A percentile compares a stretch with the other conserved stretches of the same genome.
phyloP scores from a whole-genome alignment of 768 basidiomycete species.

The Phylloporus scabripes region DNA sequence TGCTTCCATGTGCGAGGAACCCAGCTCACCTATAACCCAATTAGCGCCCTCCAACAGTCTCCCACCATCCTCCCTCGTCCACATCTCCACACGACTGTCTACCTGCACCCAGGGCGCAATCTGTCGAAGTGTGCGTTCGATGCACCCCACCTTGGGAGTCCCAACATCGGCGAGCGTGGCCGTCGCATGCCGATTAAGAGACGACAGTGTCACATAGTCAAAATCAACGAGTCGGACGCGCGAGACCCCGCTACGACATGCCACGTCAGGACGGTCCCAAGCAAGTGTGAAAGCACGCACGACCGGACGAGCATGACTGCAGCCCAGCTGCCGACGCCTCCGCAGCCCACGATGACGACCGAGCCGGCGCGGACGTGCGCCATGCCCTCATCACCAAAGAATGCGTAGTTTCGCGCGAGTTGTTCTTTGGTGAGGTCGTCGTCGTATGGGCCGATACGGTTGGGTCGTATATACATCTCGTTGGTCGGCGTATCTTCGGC shows the following conservation, averaged over 20 bases:
- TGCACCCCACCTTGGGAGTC: slow-evolving; percentile 80
- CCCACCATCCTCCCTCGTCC: slow-evolving; percentile 79
- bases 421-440: slow-evolving; percentile 86
- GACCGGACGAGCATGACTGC: slow-evolving; percentile 91
- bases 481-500: slow-evolving; percentile 6
- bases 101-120: slow-evolving; percentile 86
- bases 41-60: slow-evolving; percentile 74
- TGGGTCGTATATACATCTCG: slow-evolving; percentile 16
- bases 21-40: slow-evolving; percentile 82
- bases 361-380: slow-evolving; percentile 60
- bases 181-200: slow-evolving; percentile 91
- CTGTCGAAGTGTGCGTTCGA: slow-evolving; percentile 61
- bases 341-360: slow-evolving; percentile 90
- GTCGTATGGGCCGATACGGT: slow-evolving; percentile 41
- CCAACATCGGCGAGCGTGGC: slow-evolving; percentile 89
- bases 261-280: not conserved
- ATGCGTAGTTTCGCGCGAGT: slow-evolving; percentile 89
- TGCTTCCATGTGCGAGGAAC: not conserved
- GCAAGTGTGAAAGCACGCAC: slow-evolving; percentile 41
- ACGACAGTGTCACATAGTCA: slow-evolving; percentile 93
- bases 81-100: slow-evolving; percentile 78
- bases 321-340: slow-evolving; percentile 95
- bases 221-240: slow-evolving; percentile 86
- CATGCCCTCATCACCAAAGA: slow-evolving; percentile 91
- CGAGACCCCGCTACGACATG: slow-evolving; percentile 54